phyloP scores from a whole-genome alignment of 2,329 filamentous ascomycete species.

The Stemphylium vesicarium region DNA sequence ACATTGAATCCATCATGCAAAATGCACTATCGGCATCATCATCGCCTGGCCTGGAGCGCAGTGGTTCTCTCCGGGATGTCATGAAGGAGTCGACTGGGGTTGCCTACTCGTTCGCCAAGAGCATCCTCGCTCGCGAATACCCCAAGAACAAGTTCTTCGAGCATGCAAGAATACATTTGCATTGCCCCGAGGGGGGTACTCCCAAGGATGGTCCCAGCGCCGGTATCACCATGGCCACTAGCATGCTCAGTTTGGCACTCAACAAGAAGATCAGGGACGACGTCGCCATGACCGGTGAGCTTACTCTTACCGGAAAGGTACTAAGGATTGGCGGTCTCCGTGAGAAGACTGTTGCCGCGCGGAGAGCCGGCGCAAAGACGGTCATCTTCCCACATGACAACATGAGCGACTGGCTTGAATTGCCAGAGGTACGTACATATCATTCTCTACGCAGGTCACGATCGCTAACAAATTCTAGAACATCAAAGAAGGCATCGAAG shows the following conservation, averaged over 20 bases:
- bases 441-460: too few relatives aligned
- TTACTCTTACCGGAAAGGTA: constrained; percentile 97
- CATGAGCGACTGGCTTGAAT: constrained; percentile 94
- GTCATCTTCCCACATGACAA: constrained; percentile 97
- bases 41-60: constrained; percentile 82
- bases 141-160: constrained; percentile 95
- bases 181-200: constrained; percentile 95
- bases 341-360: constrained; percentile 96
- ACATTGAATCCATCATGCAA: constrained; percentile 96
- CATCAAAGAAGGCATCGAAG: constrained; percentile 95
- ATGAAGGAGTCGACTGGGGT: constrained; percentile 98
- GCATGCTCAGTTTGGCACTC: constrained; percentile 82
- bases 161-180: constrained; percentile 91
- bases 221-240: constrained; percentile 98
- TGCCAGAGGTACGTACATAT: constrained; percentile 78
- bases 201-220: constrained; percentile 83
- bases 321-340: constrained; percentile 90
- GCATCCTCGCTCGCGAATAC: constrained; percentile 82
- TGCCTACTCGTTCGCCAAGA: constrained; percentile 95
- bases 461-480: constrained; percentile 66
- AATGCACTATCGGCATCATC: constrained; percentile 76
- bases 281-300: constrained; percentile 96
- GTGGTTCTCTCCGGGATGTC: constrained; percentile 91
- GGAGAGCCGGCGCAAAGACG: constrained; percentile 88
- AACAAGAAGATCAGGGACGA: constrained; percentile 80